Evolutionary conservation across 148 eudicot genomes (phyloP), one percentile per base, ranked within the genome.

Genomic region (Rhododendron simsii): DNA sequence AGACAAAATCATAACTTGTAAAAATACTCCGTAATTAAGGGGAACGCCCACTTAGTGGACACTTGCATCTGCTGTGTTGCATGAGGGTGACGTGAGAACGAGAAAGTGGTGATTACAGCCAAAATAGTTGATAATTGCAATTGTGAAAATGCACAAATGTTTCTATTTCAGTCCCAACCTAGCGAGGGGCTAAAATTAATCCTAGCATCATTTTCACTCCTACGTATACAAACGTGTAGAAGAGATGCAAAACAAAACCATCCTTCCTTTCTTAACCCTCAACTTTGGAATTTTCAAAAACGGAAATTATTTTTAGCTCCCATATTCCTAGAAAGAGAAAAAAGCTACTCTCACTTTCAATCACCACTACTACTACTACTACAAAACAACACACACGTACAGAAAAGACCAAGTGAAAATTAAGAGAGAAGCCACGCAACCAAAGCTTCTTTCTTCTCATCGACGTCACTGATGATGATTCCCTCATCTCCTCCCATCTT

Each of bases 391-490:
- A 61, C 28, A 21, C 30, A 30, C 30, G 30, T 30, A 30, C 30
- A 30, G 2, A 23, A 20, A 61, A 0, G 12, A 10, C 2, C 11
- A 61, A 61, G 11, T 5, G 30, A 26, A 7, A 26, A 67, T 67
- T 65, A 69, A 28, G 96, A 94, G 2, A 93, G 89, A 83, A 92
- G 93, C 94, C 94, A 92, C 12, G 92, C 93, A 47, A 91, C 85
- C 89, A 95, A 85, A 18, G 92, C 96, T 82, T 90, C 90, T 73
- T 93, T 94, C 85, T 90, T 84, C 77, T 92, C 90, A 57, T 92
- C 90, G 30, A 30, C 30, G 50, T 93, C 28, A 67, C 75, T 37
- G 37, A 87, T 91, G 73, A 87, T 59, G 73, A 87, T 59, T 14
- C 4, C 16, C 44, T 74, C 6, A 41, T 41, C 78, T 75, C 67